Evolutionary conservation across 176 grass and related monocot species (phyloP).

Genomic region (Phragmites australis): DNA sequence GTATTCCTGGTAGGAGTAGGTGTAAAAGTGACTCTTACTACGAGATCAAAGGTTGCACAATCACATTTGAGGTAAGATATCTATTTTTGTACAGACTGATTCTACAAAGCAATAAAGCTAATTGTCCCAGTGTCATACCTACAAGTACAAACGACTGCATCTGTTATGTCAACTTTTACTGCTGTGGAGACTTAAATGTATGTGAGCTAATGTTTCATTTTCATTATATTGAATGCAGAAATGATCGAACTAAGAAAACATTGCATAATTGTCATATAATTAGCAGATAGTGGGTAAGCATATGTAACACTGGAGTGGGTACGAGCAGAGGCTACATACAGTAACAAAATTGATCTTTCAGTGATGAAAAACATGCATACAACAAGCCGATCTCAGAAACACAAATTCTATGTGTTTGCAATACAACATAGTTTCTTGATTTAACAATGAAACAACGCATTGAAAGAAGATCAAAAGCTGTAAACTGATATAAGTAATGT

Average conservation of each 20-base stretch:
- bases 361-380: slow-evolving; percentile 19
- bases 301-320: not conserved
- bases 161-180: slow-evolving; percentile 17
- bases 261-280: not conserved
- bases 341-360: not conserved
- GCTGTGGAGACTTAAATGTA: not conserved
- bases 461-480: not conserved
- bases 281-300: not conserved
- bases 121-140: not conserved
- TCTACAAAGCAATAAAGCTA: slow-evolving; percentile 27
- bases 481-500: not conserved
- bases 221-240: not conserved
- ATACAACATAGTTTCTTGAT: not conserved
- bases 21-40: not conserved
- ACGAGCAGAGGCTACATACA: not conserved
- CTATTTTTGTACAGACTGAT: slow-evolving; percentile 1
- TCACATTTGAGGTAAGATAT: not conserved
- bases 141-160: slow-evolving; percentile 2
- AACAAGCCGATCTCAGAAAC: not conserved
- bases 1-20: not conserved
- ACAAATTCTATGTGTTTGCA: not conserved
- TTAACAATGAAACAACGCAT: slow-evolving; percentile 1
- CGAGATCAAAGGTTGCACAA: not conserved
- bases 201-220: not conserved
- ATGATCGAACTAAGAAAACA: not conserved